A percentile compares a stretch with the other conserved stretches of the same genome.
Evolutionary conservation across 2,329 filamentous ascomycete genomes (phyloP).

Genomic region (Orbilia oligospora): DNA sequence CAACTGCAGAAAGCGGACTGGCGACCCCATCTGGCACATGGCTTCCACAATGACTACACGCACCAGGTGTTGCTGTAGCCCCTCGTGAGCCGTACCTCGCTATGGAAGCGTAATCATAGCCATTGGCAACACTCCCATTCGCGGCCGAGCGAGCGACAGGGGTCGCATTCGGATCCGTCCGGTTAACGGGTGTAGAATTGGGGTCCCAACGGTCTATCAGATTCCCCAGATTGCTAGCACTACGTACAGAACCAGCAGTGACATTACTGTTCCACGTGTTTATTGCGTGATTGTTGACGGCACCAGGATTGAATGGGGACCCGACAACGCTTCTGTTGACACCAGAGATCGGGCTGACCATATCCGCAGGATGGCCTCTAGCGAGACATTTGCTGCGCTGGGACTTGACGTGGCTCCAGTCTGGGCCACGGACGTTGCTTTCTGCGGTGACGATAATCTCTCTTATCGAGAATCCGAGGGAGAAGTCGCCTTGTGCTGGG

Average conservation of each 20-base stretch:
- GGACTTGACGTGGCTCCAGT: slow-evolving; percentile 57
- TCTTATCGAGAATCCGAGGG: slow-evolving; percentile 59
- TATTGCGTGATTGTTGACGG: slow-evolving; percentile 54
- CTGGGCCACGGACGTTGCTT: slow-evolving; percentile 55
- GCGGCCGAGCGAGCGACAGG: slow-evolving; percentile 44
- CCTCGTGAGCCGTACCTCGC: slow-evolving; percentile 52
- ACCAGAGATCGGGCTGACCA: slow-evolving; percentile 40
- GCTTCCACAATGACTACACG: slow-evolving; percentile 58
- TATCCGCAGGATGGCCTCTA: slow-evolving; percentile 50
- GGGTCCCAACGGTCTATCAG: slow-evolving; percentile 54
- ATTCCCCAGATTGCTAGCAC: slow-evolving; percentile 51
- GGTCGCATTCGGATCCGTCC: slow-evolving; percentile 52
- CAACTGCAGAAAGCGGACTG: slow-evolving; percentile 25
- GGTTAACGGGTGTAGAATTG: slow-evolving; percentile 54
- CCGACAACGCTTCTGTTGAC: slow-evolving; percentile 54
- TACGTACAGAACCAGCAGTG: slow-evolving; percentile 46
- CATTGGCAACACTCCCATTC: slow-evolving; percentile 52
- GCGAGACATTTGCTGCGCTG: slow-evolving; percentile 57
- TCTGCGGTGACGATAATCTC: slow-evolving; percentile 59
- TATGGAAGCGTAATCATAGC: slow-evolving; percentile 50
- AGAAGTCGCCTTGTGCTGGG: slow-evolving; percentile 56
- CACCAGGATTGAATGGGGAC: slow-evolving; percentile 48
- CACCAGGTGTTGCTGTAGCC: slow-evolving; percentile 51
- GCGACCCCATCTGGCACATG: slow-evolving; percentile 30
- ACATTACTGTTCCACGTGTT: slow-evolving; percentile 59